These are phyloP conservation scores for Tuber melanosporum DNA, from an alignment of 495 filamentous ascomycete genomes.

Conservation along the genomic window DNA sequence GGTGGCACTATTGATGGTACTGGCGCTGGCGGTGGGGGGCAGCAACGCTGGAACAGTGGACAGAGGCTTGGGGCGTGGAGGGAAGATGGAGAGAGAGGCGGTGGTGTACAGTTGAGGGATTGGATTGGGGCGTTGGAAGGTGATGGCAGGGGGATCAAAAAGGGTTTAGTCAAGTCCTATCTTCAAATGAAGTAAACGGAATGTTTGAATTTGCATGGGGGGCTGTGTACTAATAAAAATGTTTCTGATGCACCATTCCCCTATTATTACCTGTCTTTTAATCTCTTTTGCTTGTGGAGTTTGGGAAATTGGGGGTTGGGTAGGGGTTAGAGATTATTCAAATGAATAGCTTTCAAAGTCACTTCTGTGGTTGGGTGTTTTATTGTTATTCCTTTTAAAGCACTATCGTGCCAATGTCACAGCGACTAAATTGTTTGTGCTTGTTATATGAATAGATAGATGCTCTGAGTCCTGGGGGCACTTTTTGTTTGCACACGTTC, in stretches of 20 bases:
- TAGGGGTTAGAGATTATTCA: not conserved
- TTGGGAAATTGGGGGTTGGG: slow-evolving; percentile 2
- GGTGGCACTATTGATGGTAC: slow-evolving; percentile 16
- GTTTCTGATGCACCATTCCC: not conserved
- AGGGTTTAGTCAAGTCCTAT: slow-evolving; percentile 53
- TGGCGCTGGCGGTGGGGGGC: slow-evolving; percentile 19
- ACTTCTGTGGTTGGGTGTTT: not conserved
- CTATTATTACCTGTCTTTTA: not conserved
- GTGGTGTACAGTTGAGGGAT: slow-evolving; percentile 64
- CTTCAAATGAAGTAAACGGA: slow-evolving; percentile 46
- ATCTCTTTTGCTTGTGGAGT: slow-evolving; percentile 1
- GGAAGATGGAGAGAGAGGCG: slow-evolving; percentile 57
- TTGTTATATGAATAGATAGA: not conserved
- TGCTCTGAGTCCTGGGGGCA: not conserved
- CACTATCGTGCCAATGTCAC: not conserved
- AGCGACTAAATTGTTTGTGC: not conserved
- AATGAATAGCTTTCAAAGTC: slow-evolving; percentile 1
- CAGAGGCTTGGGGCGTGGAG: slow-evolving; percentile 55
- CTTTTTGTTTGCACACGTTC: not conserved
- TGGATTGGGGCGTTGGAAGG: slow-evolving; percentile 59
- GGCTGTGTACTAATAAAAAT: not conserved
- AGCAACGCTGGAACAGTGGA: slow-evolving; percentile 39
- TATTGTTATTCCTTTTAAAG: not conserved
- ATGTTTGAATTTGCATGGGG: not conserved
- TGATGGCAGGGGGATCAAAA: slow-evolving; percentile 51